Evolutionary conservation across 2,329 filamentous ascomycete species (phyloP).

Genomic region (Epichloe hybrida): DNA sequence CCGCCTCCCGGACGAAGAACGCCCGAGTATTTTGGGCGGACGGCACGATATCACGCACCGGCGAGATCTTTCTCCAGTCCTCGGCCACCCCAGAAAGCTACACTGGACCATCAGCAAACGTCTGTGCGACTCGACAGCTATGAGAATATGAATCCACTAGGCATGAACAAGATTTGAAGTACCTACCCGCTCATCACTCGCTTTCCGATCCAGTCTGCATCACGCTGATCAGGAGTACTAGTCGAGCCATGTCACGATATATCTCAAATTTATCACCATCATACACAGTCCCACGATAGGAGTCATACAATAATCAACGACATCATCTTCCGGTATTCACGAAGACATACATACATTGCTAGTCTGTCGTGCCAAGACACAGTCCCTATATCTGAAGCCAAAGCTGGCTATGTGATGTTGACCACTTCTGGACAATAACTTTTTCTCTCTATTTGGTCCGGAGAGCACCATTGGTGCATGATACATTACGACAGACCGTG

Average conservation of each 20-base stretch:
- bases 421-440: neutral
- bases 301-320: neutral
- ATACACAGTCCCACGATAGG: neutral
- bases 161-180: constrained; percentile 36
- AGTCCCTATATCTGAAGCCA: neutral
- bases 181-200: neutral
- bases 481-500: too few relatives aligned
- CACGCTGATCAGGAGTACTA: too few relatives aligned
- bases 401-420: neutral
- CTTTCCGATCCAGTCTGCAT: neutral
- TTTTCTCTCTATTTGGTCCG: too few relatives aligned
- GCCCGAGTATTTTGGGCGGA: constrained; percentile 42
- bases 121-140: constrained; percentile 21
- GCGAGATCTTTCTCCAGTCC: constrained; percentile 43
- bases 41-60: constrained; percentile 41
- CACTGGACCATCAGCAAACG: constrained; percentile 30
- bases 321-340: neutral
- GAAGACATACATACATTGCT: neutral
- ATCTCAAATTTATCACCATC: neutral
- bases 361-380: neutral
- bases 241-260: neutral
- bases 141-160: constrained; percentile 38
- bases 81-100: constrained; percentile 28
- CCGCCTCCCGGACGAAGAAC: constrained; percentile 28
- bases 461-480: too few relatives aligned